phyloP scores from a whole-genome alignment of 1,284 basidiomycete genomes.

The Phenoliferia sp. region DNA sequence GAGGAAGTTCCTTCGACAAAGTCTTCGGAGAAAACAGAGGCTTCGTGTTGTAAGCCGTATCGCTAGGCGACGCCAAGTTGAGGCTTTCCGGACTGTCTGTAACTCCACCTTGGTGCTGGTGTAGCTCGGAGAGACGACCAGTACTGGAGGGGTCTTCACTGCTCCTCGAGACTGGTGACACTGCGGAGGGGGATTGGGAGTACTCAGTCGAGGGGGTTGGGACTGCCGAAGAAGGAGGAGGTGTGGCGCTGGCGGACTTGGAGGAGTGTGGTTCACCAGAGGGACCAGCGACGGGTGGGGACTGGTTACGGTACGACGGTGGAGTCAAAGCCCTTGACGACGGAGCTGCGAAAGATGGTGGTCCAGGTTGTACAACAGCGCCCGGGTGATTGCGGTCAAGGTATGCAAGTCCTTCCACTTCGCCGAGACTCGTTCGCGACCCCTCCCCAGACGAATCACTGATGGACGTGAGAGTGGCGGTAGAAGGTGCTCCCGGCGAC shows the following conservation, averaged over 20 bases:
- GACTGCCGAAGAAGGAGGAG: too few species aligned
- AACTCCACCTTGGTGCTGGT: slow-evolving; percentile 9
- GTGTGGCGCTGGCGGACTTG: too few species aligned
- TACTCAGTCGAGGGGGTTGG: not conserved
- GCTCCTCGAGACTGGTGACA: not conserved
- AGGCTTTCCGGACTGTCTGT: slow-evolving; percentile 16
- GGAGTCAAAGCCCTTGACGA: not conserved
- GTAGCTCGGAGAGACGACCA: not conserved
- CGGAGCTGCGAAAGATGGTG: not conserved
- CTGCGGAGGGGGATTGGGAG: not conserved
- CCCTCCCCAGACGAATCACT: not conserved
- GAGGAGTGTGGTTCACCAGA: too few species aligned
- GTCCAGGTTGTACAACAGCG: too few species aligned
- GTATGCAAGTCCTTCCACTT: not conserved
- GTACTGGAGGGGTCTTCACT: too few species aligned
- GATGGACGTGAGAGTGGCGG: not conserved
- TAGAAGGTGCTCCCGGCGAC: slow-evolving; percentile 14
- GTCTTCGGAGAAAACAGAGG: slow-evolving; percentile 9
- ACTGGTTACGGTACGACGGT: too few species aligned
- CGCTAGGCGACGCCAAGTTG: not conserved
- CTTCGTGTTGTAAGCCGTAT: slow-evolving; percentile 1
- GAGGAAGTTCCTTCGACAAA: not conserved
- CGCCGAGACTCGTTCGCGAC: too few species aligned
- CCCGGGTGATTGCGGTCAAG: not conserved
- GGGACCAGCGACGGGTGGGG: too few species aligned